Evolutionary conservation across 306 rosid species (phyloP), one percentile per base, ranked within the genome.

Genomic region (Ochetophila trinervis): DNA sequence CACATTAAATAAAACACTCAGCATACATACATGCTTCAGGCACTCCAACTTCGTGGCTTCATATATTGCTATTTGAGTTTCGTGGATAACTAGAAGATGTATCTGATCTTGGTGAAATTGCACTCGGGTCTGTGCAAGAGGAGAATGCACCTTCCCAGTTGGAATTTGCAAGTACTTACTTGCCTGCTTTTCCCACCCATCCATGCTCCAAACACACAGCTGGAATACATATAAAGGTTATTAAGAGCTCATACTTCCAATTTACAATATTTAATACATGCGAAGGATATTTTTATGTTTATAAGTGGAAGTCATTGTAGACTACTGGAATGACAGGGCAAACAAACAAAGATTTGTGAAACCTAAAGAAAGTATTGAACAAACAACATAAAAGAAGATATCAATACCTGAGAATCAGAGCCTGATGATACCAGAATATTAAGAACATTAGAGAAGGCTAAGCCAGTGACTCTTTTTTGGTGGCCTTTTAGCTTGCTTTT

Each of bases 341-440:
- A 16, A 50, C 2, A 16, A 50, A 50, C n/a, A n/a, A n/a, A 0
- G 23, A 50, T 6, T 50, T 16, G 21, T 19, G 21, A 0, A 19
- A 19, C 1, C 16, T 10, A n/a, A 16, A 8, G 21, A 16, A 49
- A 50, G 19, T n/a, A 19, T 50, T 50, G 23, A 21, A 50, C 54
- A 5, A 16, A 17, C 23, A 50, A 50, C 9, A 49, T 19, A 16
- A 50, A 8, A 50, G 21, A 50, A 50, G 8, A 50, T 50, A 16
- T 16, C 7, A n/a, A 50, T 30, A 82, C 87, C 79, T 69, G 76
- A 62, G 62, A 24, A 47, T 77, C 57, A 24, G 48, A 47, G 53
- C 73, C 82, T 53, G 75, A 71, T 14, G 82, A 76, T 16, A 82
- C 75, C 52, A 82, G 87, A 17, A 76, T 34, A 10, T 72, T 54